phyloP scores from a whole-genome alignment of 345 rosid genomes.

The Luvunga scandens region DNA sequence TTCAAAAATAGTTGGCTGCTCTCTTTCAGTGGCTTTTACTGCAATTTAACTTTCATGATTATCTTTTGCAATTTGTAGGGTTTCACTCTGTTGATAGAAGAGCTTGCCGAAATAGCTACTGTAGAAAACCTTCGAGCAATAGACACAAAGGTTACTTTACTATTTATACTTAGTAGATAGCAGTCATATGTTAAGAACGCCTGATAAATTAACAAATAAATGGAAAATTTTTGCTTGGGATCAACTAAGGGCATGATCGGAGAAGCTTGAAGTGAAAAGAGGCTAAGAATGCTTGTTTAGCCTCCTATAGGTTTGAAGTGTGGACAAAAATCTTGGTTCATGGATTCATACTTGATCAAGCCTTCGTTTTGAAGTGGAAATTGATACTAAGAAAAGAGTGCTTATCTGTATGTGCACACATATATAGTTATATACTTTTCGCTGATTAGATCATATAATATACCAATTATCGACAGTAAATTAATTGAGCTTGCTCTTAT shows the following conservation, averaged over 20 bases:
- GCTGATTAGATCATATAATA: neutral
- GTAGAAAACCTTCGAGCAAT: constrained; percentile 27
- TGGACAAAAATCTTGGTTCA: neutral
- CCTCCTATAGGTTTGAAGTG: neutral
- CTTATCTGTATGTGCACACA: neutral
- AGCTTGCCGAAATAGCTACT: constrained; percentile 35
- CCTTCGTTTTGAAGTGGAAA: neutral
- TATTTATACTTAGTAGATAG: neutral
- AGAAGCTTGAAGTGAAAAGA: neutral
- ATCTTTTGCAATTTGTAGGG: constrained; percentile 40
- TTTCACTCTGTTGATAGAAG: constrained; percentile 57
- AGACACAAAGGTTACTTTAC: constrained; percentile 46
- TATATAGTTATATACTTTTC: neutral
- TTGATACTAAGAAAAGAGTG: neutral
- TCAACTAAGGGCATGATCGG: neutral
- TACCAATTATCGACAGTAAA: neutral
- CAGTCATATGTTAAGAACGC: neutral
- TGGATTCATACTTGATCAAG: neutral
- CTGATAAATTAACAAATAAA: neutral
- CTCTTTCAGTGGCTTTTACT: neutral
- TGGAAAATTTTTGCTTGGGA: neutral
- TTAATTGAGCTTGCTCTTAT: neutral
- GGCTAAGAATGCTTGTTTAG: neutral
- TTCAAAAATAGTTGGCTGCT: neutral
- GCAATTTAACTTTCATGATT: constrained; percentile 2